phyloP scores from a whole-genome alignment of 2,329 filamentous ascomycete genomes.

The Boeremia exigua region DNA sequence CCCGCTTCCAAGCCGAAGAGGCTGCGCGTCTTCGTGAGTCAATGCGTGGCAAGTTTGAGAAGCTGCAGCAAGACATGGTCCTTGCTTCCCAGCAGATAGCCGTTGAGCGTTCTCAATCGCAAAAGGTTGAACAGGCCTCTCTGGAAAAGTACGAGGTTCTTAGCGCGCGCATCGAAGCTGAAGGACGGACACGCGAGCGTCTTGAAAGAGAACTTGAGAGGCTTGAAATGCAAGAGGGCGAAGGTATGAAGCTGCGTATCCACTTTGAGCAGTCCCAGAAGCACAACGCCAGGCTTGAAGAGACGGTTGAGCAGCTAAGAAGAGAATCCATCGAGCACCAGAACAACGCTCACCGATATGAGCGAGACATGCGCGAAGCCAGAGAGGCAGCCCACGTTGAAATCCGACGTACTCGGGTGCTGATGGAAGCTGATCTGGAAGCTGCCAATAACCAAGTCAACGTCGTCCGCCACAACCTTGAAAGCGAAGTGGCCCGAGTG shows the following conservation, averaged over 20 bases:
- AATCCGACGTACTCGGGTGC: constrained; percentile 77
- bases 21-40: constrained; percentile 82
- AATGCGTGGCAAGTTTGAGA: constrained; percentile 83
- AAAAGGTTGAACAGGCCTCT: constrained; percentile 69
- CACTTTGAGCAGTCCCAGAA: constrained; percentile 67
- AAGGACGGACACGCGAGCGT: constrained; percentile 52
- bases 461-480: constrained; percentile 78
- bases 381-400: constrained; percentile 80
- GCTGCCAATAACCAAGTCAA: constrained; percentile 86
- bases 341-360: constrained; percentile 69
- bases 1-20: constrained; percentile 82
- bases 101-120: constrained; percentile 79
- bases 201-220: constrained; percentile 56
- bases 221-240: constrained; percentile 67
- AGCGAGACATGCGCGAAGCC: constrained; percentile 84
- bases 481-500: constrained; percentile 76
- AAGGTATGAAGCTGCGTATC: constrained; percentile 78
- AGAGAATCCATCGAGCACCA: constrained; percentile 76
- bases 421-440: constrained; percentile 83
- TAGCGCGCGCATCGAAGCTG: constrained; percentile 57
- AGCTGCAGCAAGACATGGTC: constrained; percentile 86
- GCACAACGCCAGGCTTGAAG: constrained; percentile 70
- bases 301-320: constrained; percentile 59
- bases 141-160: constrained; percentile 61
- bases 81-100: constrained; percentile 78